Percentiles rank a stretch among this genome's conserved stretches.
phyloP scores from a whole-genome alignment of 2,329 filamentous ascomycete genomes.

The Cercospora sp. region DNA sequence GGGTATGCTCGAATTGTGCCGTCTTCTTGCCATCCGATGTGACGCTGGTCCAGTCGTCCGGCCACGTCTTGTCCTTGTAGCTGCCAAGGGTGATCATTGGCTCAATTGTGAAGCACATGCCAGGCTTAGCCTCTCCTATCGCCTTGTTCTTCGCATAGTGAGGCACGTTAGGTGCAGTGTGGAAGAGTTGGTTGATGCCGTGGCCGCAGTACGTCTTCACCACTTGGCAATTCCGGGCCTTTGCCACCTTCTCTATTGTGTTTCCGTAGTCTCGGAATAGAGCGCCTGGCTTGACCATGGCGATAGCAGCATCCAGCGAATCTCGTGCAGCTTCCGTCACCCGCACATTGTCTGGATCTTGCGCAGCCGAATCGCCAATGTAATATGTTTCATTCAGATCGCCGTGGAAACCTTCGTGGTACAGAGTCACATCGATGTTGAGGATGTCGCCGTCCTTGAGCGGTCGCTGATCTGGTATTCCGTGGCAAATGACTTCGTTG shows the following conservation, averaged over 20 bases:
- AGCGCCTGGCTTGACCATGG: slow-evolving; percentile 87
- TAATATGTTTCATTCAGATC: slow-evolving; percentile 99
- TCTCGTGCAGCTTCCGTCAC: slow-evolving; percentile 89
- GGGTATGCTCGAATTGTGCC: slow-evolving; percentile 89
- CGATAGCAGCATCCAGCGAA: slow-evolving; percentile 86
- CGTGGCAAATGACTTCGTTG: slow-evolving; percentile 98
- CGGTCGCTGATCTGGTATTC: slow-evolving; percentile 87
- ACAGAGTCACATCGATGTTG: slow-evolving; percentile 94
- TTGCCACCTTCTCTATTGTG: slow-evolving; percentile 92
- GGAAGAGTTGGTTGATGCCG: slow-evolving; percentile 90
- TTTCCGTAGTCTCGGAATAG: slow-evolving; percentile 92
- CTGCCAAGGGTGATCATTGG: slow-evolving; percentile 95
- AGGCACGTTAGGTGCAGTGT: slow-evolving; percentile 88
- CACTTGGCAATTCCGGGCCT: slow-evolving; percentile 79
- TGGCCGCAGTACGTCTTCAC: slow-evolving; percentile 97
- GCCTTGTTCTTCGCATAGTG: slow-evolving; percentile 99
- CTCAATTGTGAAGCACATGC: slow-evolving; percentile 99
- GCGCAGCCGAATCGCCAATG: slow-evolving; percentile 81
- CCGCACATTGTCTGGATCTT: slow-evolving; percentile 81
- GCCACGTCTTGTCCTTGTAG: slow-evolving; percentile 92
- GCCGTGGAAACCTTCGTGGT: slow-evolving; percentile 91
- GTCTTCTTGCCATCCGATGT: slow-evolving; percentile 86
- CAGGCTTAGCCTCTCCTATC: slow-evolving; percentile 86
- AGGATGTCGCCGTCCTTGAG: slow-evolving; percentile 92
- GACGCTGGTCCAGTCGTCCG: slow-evolving; percentile 96